Base-by-base conservation (phyloP, 2,329 filamentous ascomycete genomes). In the Beauveria bassiana region DNA sequence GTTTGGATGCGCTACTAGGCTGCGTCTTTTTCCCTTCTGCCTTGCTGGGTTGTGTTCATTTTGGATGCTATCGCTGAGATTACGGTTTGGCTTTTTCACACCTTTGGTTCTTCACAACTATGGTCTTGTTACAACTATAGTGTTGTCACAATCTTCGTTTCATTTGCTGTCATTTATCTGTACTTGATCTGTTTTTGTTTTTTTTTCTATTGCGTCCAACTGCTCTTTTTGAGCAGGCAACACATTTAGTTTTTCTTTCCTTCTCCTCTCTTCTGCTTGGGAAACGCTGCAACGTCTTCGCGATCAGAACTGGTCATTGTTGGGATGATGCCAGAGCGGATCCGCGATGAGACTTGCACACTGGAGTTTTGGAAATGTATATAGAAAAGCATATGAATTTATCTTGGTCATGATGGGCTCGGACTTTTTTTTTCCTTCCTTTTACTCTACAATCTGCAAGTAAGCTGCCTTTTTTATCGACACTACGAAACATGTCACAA, bases 311-410 rank as follows among this genome's bases (percentile, higher is more conserved):
- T 49, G 38, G 42, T 28, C 50, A 42, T 58, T 6, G 6, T 42
- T 49, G 34, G 20, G 20, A 10, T 26, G 55, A 40, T 50, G 53
- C 40, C 40, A 20, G 26, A 26, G 31, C 26, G n/a, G 22, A 58
- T 50, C 22, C 28, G n/a, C 38, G 22, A 40, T 6, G 34, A 26
- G 20, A 24, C 34, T 12, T 28, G 55, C 31, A 28, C 45, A 1
- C 40, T 42, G 55, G 55, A 47, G 55, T 58, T 61, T 24, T 47
- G 58, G 24, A 31, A 52, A 18, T 47, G 42, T 54, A 50, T n/a
- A 49, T 55, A 22, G 10, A 59, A 51, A 52, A 52, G 45, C 34
- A 52, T 45, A 58, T 57, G 54, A 26, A 47, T 59, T 18, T 24
- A 50, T 45, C 20, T 10, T n/a, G 12, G 45, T 26, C 28, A 26